Evolutionary conservation across 257 asterid species (phyloP), one percentile per base, ranked within the genome.

Genomic region (Solanum clarkiae): DNA sequence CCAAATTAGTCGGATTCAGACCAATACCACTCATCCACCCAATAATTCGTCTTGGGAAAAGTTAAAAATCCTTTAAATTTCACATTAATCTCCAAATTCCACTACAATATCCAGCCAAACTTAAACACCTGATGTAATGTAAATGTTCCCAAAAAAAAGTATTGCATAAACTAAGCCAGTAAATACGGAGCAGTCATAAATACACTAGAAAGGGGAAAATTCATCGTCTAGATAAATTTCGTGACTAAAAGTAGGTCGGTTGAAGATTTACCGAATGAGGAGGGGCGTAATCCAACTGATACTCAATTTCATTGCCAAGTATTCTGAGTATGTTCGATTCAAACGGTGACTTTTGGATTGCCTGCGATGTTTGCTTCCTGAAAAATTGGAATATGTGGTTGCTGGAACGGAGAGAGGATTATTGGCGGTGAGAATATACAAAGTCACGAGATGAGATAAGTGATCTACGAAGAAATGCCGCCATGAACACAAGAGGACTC

Each of bases 281-380:
- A 84, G 86, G 86, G 32, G 86, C 84, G 42, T 74, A 84, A n/a
- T 54, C 84, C 60, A n/a, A 59, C 75, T 72, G 86, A 68, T 74
- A 84, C 44, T 84, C 22, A 22, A 84, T 60, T 45, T 84, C 86
- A 49, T 75, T 84, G 84, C 84, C 42, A 42, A 84, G 66, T 51
- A 84, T 84, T 74, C 86, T 84, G 51, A 84, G 84, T 22, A 84
- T 44, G 63, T 75, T 84, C 47, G 84, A 45, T 54, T 74, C 53
- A 56, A 74, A 84, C 4, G 66, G 36, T 42, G 79, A 75, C 16
- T 75, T 84, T 77, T n/a, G 51, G 13, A 44, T 66, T 54, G 77
- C 81, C 83, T 44, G 80, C 11, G 53, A 60, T 40, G 80, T 63
- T 18, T 66, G 11, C 15, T n/a, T 54, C 29, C 80, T 60, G 13